Evolutionary conservation across 352 stramenopile species (phyloP).

Genomic region (Globisporangium polare): DNA sequence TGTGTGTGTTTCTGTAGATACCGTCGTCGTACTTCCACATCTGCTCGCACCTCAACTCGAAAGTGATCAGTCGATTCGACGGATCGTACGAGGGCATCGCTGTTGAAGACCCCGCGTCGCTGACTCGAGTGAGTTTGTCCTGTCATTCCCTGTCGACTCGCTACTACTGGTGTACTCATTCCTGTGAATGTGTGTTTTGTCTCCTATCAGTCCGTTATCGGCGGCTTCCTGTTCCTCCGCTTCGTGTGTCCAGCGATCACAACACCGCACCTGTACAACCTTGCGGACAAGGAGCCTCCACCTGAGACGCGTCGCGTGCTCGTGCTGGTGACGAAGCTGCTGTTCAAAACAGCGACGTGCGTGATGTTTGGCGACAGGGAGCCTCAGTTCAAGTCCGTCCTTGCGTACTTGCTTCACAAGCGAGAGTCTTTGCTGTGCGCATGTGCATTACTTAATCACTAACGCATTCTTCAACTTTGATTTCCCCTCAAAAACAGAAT

Average conservation of each 20-base stretch:
- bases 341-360: constrained; percentile 86
- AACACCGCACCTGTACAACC: constrained; percentile 79
- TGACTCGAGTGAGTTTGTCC: constrained; percentile 41
- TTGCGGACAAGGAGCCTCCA: constrained; percentile 65
- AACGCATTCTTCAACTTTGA: not conserved
- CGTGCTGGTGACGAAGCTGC: constrained; percentile 84
- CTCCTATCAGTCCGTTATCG: constrained; percentile 62
- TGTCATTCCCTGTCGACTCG: not conserved
- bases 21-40: constrained; percentile 74
- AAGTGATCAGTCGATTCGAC: constrained; percentile 70
- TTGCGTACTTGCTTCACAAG: not conserved
- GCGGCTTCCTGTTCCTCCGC: constrained; percentile 84
- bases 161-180: not conserved
- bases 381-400: constrained; percentile 66
- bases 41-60: constrained; percentile 68
- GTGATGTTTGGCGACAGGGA: constrained; percentile 85
- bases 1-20: constrained; percentile 26
- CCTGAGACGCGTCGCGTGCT: constrained; percentile 75
- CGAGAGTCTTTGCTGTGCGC: not conserved
- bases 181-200: constrained; percentile 1
- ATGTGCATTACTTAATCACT: not conserved
- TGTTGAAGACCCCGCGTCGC: constrained; percentile 47
- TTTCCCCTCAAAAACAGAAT: constrained; percentile 39
- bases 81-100: constrained; percentile 49
- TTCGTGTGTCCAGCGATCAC: constrained; percentile 88